These are phyloP conservation scores for Leptographium lundbergii DNA, from an alignment of 2,329 filamentous ascomycete genomes.

Conservation along the genomic window DNA sequence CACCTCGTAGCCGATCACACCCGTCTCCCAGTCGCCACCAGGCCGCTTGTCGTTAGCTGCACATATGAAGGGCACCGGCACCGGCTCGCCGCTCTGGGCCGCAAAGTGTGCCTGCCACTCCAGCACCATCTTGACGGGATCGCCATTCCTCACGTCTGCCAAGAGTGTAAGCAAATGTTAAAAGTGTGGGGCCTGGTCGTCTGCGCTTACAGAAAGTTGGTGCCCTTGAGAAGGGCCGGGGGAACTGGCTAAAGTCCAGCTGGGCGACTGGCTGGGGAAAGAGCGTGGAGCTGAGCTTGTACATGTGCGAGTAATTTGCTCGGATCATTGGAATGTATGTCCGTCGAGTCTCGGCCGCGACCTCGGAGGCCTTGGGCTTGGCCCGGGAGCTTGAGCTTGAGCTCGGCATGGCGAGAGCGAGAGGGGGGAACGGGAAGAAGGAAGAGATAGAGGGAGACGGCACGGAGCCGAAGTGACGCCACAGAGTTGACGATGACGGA, in stretches of 20 bases:
- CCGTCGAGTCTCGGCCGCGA: constrained; percentile 61
- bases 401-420: constrained; percentile 31
- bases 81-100: constrained; percentile 23
- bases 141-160: constrained; percentile 37
- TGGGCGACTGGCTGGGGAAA: constrained; percentile 37
- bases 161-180: background rate
- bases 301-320: constrained; percentile 39
- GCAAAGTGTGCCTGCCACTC: constrained; percentile 34
- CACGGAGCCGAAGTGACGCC: background rate
- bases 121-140: constrained; percentile 48
- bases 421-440: background rate
- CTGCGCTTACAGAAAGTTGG: constrained; percentile 28
- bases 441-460: background rate
- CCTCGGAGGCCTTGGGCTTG: constrained; percentile 53
- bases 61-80: constrained; percentile 53
- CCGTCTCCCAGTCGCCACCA: constrained; percentile 66
- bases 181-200: background rate
- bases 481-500: background rate
- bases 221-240: constrained; percentile 22
- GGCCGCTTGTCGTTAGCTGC: constrained; percentile 64
- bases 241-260: constrained; percentile 24
- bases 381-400: constrained; percentile 16
- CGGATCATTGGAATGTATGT: constrained; percentile 55
- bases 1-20: constrained; percentile 44
- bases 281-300: constrained; percentile 46